phyloP scores from a whole-genome alignment of 148 eudicot species.

The Heliosperma pusillum region DNA sequence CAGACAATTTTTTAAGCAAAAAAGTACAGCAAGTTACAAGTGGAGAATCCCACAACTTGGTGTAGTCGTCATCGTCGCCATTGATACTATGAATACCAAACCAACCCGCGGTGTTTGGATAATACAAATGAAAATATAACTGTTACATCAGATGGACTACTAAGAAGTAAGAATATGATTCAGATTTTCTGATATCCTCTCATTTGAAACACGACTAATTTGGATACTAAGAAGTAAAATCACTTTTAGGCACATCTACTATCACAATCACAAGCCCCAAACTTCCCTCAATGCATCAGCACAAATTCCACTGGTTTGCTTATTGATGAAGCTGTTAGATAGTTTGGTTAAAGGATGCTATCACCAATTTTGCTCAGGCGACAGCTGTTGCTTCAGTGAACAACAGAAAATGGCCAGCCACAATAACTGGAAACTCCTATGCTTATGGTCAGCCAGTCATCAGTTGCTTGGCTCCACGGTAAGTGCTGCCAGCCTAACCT shows the following conservation, averaged over 20 bases:
- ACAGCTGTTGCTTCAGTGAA: slow-evolving; percentile 4
- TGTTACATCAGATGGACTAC: slow-evolving; percentile 10
- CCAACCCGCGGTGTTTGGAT: slow-evolving; percentile 3
- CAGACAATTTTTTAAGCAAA: slow-evolving; percentile 18
- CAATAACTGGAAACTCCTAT: neutral
- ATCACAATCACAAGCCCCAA: neutral
- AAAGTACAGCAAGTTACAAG: slow-evolving; percentile 16
- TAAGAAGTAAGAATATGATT: slow-evolving; percentile 15
- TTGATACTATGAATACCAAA: slow-evolving; percentile 19
- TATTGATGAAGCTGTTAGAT: slow-evolving; percentile 8
- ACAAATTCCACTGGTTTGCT: neutral
- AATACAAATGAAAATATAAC: slow-evolving; percentile 22
- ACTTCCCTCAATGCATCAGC: neutral
- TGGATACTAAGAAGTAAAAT: neutral
- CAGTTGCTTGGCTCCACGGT: slow-evolving; percentile 1
- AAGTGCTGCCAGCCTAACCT: slow-evolving; percentile 7
- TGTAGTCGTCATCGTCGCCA: slow-evolving; percentile 8
- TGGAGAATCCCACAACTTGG: slow-evolving; percentile 12
- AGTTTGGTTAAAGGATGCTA: neutral
- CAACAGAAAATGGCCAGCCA: slow-evolving; percentile 7
- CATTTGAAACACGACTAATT: slow-evolving; percentile 3
- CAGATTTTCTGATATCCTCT: neutral
- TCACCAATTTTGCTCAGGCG: neutral
- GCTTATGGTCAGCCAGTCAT: slow-evolving; percentile 16
- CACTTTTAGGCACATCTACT: neutral